Percentiles rank a stretch among this genome's conserved stretches.
Evolutionary conservation across 108 stramenopile genomes (phyloP).

Genomic region (Ochromonas danica): DNA sequence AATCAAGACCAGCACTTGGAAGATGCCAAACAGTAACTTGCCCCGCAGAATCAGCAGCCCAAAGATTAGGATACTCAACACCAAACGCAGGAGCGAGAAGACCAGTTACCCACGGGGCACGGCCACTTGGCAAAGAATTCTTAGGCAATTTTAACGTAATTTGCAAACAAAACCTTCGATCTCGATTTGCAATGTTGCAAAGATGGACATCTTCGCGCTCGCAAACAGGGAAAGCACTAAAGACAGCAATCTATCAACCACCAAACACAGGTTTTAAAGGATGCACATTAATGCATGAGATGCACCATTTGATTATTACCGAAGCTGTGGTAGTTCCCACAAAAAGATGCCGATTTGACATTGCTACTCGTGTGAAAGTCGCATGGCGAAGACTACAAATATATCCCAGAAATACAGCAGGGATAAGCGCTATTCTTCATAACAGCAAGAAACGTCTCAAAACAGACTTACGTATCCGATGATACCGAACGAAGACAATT

Average conservation of each 20-base stretch:
- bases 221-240: neutral
- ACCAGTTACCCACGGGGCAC: neutral
- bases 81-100: neutral
- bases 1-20: neutral
- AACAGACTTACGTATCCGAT: neutral
- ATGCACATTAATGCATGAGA: neutral
- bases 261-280: neutral
- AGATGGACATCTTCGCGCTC: slow-evolving; percentile 12
- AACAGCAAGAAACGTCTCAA: no score
- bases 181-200: neutral
- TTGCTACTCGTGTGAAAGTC: neutral
- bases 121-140: neutral
- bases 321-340: neutral
- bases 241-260: neutral
- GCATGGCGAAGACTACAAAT: neutral
- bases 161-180: neutral
- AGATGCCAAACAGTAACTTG: neutral
- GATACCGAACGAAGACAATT: neutral
- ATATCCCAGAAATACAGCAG: no score
- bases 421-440: no score
- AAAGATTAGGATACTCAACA: neutral
- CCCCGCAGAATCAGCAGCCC: neutral
- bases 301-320: neutral
- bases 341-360: slow-evolving; percentile 11
- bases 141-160: neutral